Base-by-base conservation (phyloP, 371 early-diverging fungal genomes). In the Syncephalastrum sp. region DNA sequence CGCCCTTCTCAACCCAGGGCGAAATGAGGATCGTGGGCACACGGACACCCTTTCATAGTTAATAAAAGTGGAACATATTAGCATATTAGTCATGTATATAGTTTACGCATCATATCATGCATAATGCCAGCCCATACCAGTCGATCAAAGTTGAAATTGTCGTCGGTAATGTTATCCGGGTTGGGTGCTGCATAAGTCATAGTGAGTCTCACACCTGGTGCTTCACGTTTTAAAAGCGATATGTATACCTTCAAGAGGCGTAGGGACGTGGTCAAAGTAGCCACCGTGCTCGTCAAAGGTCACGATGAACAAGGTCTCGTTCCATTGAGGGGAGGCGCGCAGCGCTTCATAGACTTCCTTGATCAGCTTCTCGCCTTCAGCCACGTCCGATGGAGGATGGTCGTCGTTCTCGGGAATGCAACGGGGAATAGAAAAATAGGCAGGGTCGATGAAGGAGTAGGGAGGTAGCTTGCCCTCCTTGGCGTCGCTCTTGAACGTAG, bases 11-110 rank as follows among this genome's bases (percentile, higher is more conserved):
- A 16, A 78, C 60, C 71, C 72, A 70, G 4, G 82, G 78, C 6
- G 76, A 75, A 48, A 82, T 69, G 16, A 77, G 42, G 47, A 79
- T 53, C 1, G 77, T 68, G 16, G 82, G 82, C 3, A 82, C 82
- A 45, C 82, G 79, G 23, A 76, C 58, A 41, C 82, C 82, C 57
- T 54, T 17, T 4, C 21, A 21, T 21, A 21, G 21, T 21, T 17
- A 14, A 46, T 19, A 46, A 33, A 33, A 5, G 38, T 4, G 1
- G 7, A 27, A 27, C 21, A 46, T 46, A 46, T 46, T 19, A 33
- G 38, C 21, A 46, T 46, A 46, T 46, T 19, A 33, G 38, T 10
- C 38, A 33, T 2, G 5, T 12, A 33, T 33, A 10, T 33, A 33
- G 5, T 15, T 27, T 27, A 46, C 8, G n/a, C 16, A 46, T 19